These are phyloP conservation scores for Glycine tomentella DNA, from an alignment of 306 rosid genomes.

Conservation along the genomic window DNA sequence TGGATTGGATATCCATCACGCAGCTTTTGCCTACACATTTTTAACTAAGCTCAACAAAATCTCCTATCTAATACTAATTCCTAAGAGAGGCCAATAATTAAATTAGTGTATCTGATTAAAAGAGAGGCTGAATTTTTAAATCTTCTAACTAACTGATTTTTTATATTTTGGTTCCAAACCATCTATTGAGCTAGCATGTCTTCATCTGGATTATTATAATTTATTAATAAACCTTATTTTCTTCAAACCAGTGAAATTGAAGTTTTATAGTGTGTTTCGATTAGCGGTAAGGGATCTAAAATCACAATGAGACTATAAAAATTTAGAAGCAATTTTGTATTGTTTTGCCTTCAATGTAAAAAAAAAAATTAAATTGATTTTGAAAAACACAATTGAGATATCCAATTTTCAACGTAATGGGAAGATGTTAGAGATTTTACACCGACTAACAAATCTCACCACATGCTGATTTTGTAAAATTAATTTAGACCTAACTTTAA, in stretches of 20 bases:
- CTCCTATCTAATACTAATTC: constrained; percentile 32
- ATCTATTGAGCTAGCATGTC: neutral
- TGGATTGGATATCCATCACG: constrained; percentile 45
- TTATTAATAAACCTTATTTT: neutral
- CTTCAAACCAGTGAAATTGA: neutral
- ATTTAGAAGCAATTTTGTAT: neutral
- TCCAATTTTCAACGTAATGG: too few relatives aligned
- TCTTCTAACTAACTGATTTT: neutral
- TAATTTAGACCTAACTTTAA: too few relatives aligned
- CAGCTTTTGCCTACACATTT: constrained; percentile 41
- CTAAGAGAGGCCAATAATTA: constrained; percentile 8
- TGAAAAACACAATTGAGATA: too few relatives aligned
- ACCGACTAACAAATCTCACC: too few relatives aligned
- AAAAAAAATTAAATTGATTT: neutral
- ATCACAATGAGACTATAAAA: neutral
- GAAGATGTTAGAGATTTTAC: too few relatives aligned
- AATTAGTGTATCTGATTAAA: neutral
- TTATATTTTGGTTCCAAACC: neutral
- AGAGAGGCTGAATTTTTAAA: neutral
- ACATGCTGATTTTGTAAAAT: too few relatives aligned
- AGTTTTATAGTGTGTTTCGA: neutral
- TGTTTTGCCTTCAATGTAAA: neutral
- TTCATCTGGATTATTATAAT: neutral
- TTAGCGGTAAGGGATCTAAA: neutral
- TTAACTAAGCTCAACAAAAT: constrained; percentile 42